A percentile compares a stretch with the other conserved stretches of the same genome.
These are phyloP conservation scores for Micromonas commoda DNA, from an alignment of 139 green algal genomes.

Conservation along the genomic window DNA sequence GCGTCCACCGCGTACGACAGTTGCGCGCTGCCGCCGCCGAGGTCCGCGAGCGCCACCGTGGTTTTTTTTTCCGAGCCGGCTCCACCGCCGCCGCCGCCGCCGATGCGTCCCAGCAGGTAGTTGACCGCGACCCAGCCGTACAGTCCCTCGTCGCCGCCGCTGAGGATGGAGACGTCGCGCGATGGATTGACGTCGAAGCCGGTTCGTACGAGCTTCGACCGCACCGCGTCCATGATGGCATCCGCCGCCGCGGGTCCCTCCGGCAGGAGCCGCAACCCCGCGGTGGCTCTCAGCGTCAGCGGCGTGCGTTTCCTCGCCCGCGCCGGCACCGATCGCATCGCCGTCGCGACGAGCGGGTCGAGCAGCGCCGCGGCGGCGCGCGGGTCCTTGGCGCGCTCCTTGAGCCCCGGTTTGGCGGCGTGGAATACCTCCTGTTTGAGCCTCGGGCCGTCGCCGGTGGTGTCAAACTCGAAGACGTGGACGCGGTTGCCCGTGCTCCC, in stretches of 20 bases:
- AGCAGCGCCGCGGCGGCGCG: constrained; percentile 64
- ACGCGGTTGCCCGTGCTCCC: constrained; percentile 92
- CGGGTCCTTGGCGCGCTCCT: constrained; percentile 54
- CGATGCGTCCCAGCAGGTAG: constrained; percentile 85
- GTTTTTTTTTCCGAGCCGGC: constrained; percentile 26
- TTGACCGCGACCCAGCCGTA: constrained; percentile 97
- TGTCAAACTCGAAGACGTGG: constrained; percentile 87
- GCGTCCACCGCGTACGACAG: constrained; percentile 62
- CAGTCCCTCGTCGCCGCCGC: constrained; percentile 82
- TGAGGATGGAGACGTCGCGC: constrained; percentile 56
- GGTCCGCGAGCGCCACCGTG: constrained; percentile 77
- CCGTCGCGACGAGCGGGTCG: constrained; percentile 71
- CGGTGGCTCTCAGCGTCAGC: constrained; percentile 85
- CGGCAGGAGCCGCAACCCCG: constrained; percentile 83
- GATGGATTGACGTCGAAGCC: constrained; percentile 57
- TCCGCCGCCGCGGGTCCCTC: constrained; percentile 64
- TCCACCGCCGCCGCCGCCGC: not conserved
- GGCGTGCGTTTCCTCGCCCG: constrained; percentile 55
- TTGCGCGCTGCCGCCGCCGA: constrained; percentile 85
- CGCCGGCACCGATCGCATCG: constrained; percentile 65
- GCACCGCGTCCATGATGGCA: constrained; percentile 72
- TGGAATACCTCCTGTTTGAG: constrained; percentile 80
- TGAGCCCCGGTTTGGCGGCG: constrained; percentile 85
- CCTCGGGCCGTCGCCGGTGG: constrained; percentile 40
- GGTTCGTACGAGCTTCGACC: constrained; percentile 45